Evolutionary conservation across 1,284 basidiomycete species (phyloP), one percentile per base, ranked within the genome.

Genomic region (Melampsora occidentalis): DNA sequence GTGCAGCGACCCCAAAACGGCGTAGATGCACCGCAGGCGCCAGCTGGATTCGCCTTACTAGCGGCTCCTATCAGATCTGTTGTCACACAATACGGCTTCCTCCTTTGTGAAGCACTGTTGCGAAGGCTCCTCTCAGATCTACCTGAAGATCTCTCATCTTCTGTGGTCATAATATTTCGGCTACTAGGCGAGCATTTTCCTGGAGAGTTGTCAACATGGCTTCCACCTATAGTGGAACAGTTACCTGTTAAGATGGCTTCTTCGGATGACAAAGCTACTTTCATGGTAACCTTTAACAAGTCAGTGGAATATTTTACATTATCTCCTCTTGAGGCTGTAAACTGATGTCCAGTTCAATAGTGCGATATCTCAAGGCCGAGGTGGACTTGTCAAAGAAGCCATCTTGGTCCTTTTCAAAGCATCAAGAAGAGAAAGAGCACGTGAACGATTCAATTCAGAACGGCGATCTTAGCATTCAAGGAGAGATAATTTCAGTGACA

Each of bases 81-180:
- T 10, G 84, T 97, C 62, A 86, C 88, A 63, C 89, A 90, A 79
- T 90, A 93, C 81, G 93, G 93, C 5, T 86, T 87, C 76, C 87
- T 88, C 78, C 86, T 97, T 28, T 83, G 91, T n/a, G 86, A 86
- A 9, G 87, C 89, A 78, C 82, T 96, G 33, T 85, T 98, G 61
- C 85, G 86, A 35, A 94, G 95, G 2, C 85, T 97, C 20, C 89
- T 94, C 2, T 89, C 89, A 39, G 89, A 91, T 77, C 98, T 95
- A 83, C 92, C 92, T 2, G 94, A 95, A 80, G 95, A 98, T 78
- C 87, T 89, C 1, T 86, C 90, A 35, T 87, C 90, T 7, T 83
- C 86, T 62, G 89, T 94, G 46, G 88, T 93, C 62, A 89, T 89
- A 1, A 89, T 97, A 78, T 87, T 97, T 81, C 87, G 91, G 48